Conservation (phyloP, 805 yeast species). For the Helenozyma rhizophorensis region DNA sequence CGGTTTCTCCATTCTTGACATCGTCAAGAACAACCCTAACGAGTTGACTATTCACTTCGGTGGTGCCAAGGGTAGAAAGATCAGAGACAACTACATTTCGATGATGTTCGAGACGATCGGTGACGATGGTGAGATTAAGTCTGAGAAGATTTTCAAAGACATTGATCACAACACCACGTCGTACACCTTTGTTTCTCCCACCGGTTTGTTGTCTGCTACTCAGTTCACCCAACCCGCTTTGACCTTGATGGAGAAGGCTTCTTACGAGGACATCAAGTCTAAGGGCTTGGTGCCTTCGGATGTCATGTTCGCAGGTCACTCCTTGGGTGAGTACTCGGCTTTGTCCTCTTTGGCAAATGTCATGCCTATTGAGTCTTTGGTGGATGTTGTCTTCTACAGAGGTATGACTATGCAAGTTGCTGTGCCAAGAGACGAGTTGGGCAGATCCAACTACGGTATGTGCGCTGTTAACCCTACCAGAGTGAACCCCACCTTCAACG, state of each 20-base stretch:
- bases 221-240: constrained; percentile 99
- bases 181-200: constrained; percentile 85
- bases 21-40: constrained; percentile 92
- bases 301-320: constrained; percentile 97
- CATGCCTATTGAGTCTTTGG: constrained; percentile 96
- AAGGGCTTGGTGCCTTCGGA: constrained; percentile 94
- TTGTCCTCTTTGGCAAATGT: constrained; percentile 95
- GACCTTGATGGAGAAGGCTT: constrained; percentile 98
- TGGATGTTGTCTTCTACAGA: constrained; percentile 97
- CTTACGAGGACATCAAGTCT: constrained; percentile 94
- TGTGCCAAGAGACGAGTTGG: constrained; percentile 92
- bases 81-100: constrained; percentile 88
- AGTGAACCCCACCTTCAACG: constrained; percentile 81
- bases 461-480: constrained; percentile 97
- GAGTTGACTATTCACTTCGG: constrained; percentile 96
- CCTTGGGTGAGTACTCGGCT: constrained; percentile 98
- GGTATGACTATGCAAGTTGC: constrained; percentile 99
- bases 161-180: constrained; percentile 79
- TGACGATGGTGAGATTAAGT: constrained; percentile 73
- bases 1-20: constrained; percentile 95
- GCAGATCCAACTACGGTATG: constrained; percentile 99
- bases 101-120: constrained; percentile 97
- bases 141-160: constrained; percentile 94
- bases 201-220: constrained; percentile 94
- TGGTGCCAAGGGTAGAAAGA: constrained; percentile 94